phyloP scores from a whole-genome alignment of 345 rosid genomes.

The Rhizophora apiculata region DNA sequence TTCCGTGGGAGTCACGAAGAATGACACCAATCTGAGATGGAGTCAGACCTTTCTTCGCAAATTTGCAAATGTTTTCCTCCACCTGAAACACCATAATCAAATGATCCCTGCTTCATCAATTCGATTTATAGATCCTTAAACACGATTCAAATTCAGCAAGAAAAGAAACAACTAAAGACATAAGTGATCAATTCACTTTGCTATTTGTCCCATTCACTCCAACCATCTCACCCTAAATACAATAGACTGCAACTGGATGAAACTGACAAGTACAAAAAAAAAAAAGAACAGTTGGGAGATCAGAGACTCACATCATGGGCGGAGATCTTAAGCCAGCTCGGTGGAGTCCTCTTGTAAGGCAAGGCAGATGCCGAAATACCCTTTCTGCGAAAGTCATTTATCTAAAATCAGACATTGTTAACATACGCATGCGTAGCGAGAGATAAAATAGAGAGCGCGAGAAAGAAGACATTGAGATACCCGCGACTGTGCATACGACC shows the following conservation, averaged over 20 bases:
- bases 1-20: conserved; percentile 77
- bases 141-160: too few species aligned
- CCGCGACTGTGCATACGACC: conserved; percentile 89
- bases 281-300: neutral
- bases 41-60: conserved; percentile 72
- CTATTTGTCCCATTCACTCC: too few species aligned
- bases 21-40: conserved; percentile 81
- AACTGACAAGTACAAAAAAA: neutral
- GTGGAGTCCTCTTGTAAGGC: conserved; percentile 82
- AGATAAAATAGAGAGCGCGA: neutral
- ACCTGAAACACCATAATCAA: conserved; percentile 33
- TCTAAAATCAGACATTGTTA: neutral
- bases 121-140: neutral
- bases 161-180: too few species aligned
- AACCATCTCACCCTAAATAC: neutral
- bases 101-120: neutral
- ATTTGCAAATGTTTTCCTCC: conserved; percentile 62
- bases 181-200: too few species aligned
- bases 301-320: conserved; percentile 46
- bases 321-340: conserved; percentile 70
- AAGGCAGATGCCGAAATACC: conserved; percentile 84
- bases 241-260: neutral
- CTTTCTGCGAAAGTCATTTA: conserved; percentile 35
- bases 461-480: conserved; percentile 13
- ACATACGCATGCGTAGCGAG: neutral